These are phyloP conservation scores for Thuja plicata DNA, from an alignment of 83 land plant genomes.

Conservation along the genomic window DNA sequence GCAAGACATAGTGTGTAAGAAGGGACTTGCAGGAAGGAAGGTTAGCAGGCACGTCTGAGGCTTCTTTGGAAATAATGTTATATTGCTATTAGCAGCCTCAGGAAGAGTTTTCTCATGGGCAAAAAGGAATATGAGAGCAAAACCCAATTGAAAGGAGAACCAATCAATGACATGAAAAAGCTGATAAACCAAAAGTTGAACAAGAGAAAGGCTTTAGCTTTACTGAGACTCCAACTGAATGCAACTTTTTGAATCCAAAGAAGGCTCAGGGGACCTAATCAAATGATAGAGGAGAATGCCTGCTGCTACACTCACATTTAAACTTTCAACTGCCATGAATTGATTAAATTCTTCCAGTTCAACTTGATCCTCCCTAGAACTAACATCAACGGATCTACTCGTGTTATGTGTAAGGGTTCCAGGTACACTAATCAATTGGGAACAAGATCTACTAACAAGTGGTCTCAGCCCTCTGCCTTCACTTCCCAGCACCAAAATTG, in stretches of 20 bases:
- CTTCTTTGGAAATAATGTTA: background rate
- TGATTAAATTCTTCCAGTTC: conserved; percentile 42
- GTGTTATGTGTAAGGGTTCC: conserved; percentile 30
- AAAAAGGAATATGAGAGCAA: background rate
- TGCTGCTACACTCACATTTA: conserved; percentile 99
- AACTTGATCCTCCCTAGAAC: conserved; percentile 13
- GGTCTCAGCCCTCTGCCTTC: conserved; percentile 96
- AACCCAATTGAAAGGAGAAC: background rate
- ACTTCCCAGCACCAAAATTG: conserved; percentile 91
- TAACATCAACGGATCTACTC: conserved; percentile 12
- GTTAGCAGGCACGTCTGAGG: background rate
- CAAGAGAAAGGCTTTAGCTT: background rate
- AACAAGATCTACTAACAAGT: conserved; percentile 82
- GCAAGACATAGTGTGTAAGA: background rate
- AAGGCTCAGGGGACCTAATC: conserved; percentile 25
- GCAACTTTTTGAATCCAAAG: background rate
- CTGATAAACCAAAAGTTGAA: background rate
- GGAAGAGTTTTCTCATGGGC: background rate
- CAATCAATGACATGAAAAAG: background rate
- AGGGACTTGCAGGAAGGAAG: background rate
- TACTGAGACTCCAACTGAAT: background rate
- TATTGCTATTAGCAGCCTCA: background rate
- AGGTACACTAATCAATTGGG: conserved; percentile 70
- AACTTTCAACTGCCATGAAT: conserved; percentile 84
- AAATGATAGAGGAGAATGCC: conserved; percentile 91